Base-by-base conservation (phyloP, 805 yeast genomes). In the Cyberlindnera xylosilytica region DNA sequence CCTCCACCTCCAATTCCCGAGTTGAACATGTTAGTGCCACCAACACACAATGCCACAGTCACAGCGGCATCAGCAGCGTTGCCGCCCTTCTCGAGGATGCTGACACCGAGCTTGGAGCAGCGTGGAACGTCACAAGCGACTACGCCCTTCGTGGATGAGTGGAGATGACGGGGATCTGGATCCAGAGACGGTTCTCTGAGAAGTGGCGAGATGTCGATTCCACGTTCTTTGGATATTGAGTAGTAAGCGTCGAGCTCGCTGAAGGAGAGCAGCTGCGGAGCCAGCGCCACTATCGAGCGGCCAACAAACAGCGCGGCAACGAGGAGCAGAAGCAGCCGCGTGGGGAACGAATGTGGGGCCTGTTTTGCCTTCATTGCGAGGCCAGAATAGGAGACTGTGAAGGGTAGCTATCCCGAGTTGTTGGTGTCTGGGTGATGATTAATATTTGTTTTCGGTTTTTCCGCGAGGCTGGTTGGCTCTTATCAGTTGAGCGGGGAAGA, bases 41-140 rank as follows among this genome's bases (percentile, higher is more conserved):
- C 98, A 24, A 91, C 79, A 58, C 99, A 91, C 22, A 91, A 69
- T 0, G 95, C 87, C 11, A 87, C 85, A 0, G 96, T 83, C 2
- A 91, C 83, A 0, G 96, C 87, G 0, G 97, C 96, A 60, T 91
- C 99, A 0, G 96, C 97, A 2, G 97, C 97, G 54, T 79, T 82
- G 0, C 97, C 95, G 7, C 56, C 60, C 15, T 53, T 56, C 20
- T 50, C 34, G 5, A 66, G 47, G 10, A 68, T 58, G 6, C 52
- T 45, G 1, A 60, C 39, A 31, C 69, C 65, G 6, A 68, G 45
- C 42, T 66, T 64, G 6, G 73, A 68, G 43, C 70, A 61, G 7
- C 62, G 54, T 2, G 68, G 66, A 3, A 53, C 43, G 23, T 58
- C 62, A n/a, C 56, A 53, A 10, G 62, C 51, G 19, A 59, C 57